Evolutionary conservation across 139 green algal species (phyloP), one percentile per base, ranked within the genome.

Genomic region (Microglena sp.): DNA sequence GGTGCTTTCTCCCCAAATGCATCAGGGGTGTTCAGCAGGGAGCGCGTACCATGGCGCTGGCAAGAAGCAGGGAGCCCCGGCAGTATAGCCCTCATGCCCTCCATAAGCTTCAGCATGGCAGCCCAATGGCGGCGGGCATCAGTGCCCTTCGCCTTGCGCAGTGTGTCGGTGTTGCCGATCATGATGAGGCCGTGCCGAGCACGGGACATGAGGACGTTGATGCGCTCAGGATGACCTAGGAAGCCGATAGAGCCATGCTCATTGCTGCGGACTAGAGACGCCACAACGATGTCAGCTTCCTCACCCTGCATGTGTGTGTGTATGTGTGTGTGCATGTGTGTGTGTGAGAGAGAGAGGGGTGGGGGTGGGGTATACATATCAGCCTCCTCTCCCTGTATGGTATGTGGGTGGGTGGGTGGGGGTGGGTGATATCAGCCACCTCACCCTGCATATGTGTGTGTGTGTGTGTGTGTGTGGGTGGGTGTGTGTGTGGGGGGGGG

Each of bases 151-250:
- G 69, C 70, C 26, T 34, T 57, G 32, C 62, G 60, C 35, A 92
- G 70, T n/a, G 72, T 84, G 21, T 61, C 34, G 4, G 58, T 15
- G 70, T 85, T 86, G 44, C 86, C 85, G 26, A 91, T 61, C n/a
- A 93, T 63, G 46, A 87, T 82, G 45, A 93, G 78, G 30, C 81
- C 83, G 62, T 90, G 68, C 15, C 79, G 68, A 0, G 87, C 85
- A n/a, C 87, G 78, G 2, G 82, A 90, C n/a, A 93, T 63, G 74
- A 90, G 46, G 55, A 95, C 88, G 64, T 93, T 93, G 72, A 84
- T 76, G 61, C 86, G 77, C 72, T 95, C 84, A 1, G 75, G 69
- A 50, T 78, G 74, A 8, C 68, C 67, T 22, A 93, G 62, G 66
- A 93, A 93, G 24, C 87, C 86, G 29, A 90, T 72, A 35, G 34